Conservation (phyloP, 2,329 filamentous ascomycete genomes). For the Ophiostoma novo-ulmi region DNA sequence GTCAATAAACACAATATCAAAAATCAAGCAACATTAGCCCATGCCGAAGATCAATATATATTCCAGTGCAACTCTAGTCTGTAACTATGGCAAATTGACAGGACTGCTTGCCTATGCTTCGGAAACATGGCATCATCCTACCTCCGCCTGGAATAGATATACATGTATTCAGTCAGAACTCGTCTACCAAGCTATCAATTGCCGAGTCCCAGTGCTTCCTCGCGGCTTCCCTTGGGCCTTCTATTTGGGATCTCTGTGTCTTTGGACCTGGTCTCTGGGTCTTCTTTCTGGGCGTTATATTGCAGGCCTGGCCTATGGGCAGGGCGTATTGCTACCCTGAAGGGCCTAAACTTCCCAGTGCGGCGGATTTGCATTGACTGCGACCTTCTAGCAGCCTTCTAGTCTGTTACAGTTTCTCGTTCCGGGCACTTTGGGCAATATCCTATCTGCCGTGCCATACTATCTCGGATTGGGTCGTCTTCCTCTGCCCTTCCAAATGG, state of each 20-base stretch:
- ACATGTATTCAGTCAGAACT: conserved; percentile 1
- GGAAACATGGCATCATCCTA: conserved; percentile 4
- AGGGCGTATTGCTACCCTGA: background rate
- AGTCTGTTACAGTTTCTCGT: background rate
- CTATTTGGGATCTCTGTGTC: background rate
- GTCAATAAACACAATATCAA: background rate
- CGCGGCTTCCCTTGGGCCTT: background rate
- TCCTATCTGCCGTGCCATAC: background rate
- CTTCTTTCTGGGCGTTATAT: background rate
- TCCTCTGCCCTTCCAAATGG: background rate
- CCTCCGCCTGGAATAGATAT: background rate
- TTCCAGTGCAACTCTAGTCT: background rate
- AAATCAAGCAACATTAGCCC: background rate
- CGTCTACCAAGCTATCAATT: background rate
- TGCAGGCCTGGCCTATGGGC: background rate
- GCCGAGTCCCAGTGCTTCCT: conserved; percentile 8
- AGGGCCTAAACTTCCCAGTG: background rate
- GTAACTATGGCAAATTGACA: too few species aligned
- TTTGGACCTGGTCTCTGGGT: background rate
- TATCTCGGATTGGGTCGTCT: background rate
- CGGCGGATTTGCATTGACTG: background rate
- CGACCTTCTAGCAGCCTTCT: background rate
- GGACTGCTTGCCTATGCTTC: background rate
- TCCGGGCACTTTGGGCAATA: background rate
- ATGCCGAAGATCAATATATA: background rate